Evolutionary conservation across 805 yeast species (phyloP).

Genomic region (Kodamaea jinghongensis): DNA sequence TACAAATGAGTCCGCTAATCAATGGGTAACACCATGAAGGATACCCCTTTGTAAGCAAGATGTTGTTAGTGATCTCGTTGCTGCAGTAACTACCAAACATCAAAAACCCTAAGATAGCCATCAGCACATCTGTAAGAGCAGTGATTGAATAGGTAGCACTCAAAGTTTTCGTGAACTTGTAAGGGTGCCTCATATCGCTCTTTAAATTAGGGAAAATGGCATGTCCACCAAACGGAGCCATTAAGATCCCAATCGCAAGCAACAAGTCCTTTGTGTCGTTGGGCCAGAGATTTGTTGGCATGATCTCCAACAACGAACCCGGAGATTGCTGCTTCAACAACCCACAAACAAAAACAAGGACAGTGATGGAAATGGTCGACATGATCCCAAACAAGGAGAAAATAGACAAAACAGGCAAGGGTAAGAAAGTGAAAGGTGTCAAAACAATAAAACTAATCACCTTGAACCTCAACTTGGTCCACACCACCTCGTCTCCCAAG

Average conservation of each 20-base stretch:
- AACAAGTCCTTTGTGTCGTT: conserved; percentile 32
- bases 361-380: conserved; percentile 50
- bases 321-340: conserved; percentile 38
- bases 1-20: conserved; percentile 33
- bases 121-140: conserved; percentile 53
- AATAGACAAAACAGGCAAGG: conserved; percentile 52
- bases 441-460: conserved; percentile 63
- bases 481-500: conserved; percentile 31
- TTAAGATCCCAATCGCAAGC: conserved; percentile 58
- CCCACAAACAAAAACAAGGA: conserved; percentile 49
- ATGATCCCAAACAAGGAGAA: conserved; percentile 57
- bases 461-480: conserved; percentile 55
- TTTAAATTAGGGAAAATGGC: conserved; percentile 77
- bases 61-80: conserved; percentile 76
- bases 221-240: conserved; percentile 85
- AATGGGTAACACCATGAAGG: conserved; percentile 51
- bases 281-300: conserved; percentile 40
- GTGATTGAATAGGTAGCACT: conserved; percentile 58
- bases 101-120: conserved; percentile 66
- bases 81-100: conserved; percentile 74
- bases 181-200: conserved; percentile 72
- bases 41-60: conserved; percentile 64
- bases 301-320: conserved; percentile 53
- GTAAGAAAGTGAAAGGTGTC: conserved; percentile 73
- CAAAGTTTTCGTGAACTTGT: conserved; percentile 52